Conservation (phyloP, 345 rosid genomes). For the Abelmoschus esculentus region DNA sequence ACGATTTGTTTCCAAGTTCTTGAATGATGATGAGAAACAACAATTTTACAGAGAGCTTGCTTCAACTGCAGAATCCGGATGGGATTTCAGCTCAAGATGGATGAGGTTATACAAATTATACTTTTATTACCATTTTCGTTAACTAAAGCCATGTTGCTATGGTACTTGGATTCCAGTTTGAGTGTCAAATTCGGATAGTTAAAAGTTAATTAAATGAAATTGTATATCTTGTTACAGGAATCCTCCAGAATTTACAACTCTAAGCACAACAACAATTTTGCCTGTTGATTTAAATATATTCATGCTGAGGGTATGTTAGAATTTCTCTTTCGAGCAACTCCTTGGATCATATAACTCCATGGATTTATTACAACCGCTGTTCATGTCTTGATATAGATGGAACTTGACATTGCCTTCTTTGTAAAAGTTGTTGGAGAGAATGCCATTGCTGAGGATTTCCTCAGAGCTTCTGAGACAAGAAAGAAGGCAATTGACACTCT, state of each 20-base stretch:
- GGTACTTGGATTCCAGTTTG: too few species aligned
- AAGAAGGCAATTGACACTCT: slow-evolving; percentile 43
- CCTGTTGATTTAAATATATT: slow-evolving; percentile 83
- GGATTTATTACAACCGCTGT: slow-evolving; percentile 4
- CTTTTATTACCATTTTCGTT: not conserved
- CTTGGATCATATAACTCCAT: not conserved
- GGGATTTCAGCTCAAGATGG: slow-evolving; percentile 93
- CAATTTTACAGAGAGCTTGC: slow-evolving; percentile 65
- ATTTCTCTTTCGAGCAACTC: not conserved
- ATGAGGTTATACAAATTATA: slow-evolving; percentile 48
- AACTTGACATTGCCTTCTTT: slow-evolving; percentile 65
- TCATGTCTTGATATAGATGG: slow-evolving; percentile 53
- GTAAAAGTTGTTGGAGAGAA: slow-evolving; percentile 49
- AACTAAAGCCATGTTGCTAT: not conserved
- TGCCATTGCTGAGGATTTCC: slow-evolving; percentile 32
- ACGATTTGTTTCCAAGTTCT: slow-evolving; percentile 46
- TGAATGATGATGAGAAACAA: slow-evolving; percentile 38
- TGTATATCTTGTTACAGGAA: slow-evolving; percentile 34
- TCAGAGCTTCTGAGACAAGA: slow-evolving; percentile 52
- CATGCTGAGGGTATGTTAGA: slow-evolving; percentile 48
- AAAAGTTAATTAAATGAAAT: too few species aligned
- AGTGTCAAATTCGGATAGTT: too few species aligned
- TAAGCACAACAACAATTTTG: slow-evolving; percentile 64
- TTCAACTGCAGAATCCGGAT: slow-evolving; percentile 86
- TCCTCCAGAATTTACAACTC: slow-evolving; percentile 45